Percentiles rank a stretch among this genome's conserved stretches.
These are phyloP conservation scores for Hypsizygus ulmarius DNA, from an alignment of 1,284 basidiomycete species.

Conservation along the genomic window DNA sequence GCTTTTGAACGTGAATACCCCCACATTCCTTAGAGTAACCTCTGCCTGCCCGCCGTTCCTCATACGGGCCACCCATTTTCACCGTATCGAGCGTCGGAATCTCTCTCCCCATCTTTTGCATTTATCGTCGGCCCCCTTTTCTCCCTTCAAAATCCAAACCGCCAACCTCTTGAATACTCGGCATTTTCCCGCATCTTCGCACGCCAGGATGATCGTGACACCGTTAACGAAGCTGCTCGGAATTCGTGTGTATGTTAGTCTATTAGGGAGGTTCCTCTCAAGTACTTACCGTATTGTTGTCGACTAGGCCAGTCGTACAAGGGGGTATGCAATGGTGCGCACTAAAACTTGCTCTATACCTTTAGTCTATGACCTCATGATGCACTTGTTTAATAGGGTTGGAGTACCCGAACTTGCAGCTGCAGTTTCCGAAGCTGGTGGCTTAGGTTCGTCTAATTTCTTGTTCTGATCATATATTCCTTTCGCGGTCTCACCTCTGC, in stretches of 20 bases:
- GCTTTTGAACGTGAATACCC: too few relatives aligned
- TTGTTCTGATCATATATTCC: neutral
- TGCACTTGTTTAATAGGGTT: constrained; percentile 50
- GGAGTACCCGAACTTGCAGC: constrained; percentile 72
- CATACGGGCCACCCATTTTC: too few relatives aligned
- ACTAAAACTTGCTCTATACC: neutral
- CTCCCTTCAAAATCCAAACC: neutral
- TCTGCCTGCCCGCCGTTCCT: too few relatives aligned
- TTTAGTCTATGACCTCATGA: neutral
- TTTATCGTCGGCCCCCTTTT: too few relatives aligned
- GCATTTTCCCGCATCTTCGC: constrained; percentile 2
- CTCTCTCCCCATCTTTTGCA: too few relatives aligned
- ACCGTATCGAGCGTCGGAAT: too few relatives aligned
- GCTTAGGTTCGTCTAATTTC: constrained; percentile 52
- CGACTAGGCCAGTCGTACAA: constrained; percentile 66
- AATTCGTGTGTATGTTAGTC: constrained; percentile 49
- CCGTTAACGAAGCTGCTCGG: constrained; percentile 51
- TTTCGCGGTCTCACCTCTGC: constrained; percentile 6
- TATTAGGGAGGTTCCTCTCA: neutral
- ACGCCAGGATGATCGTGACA: constrained; percentile 42
- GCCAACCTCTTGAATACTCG: neutral
- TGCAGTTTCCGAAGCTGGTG: constrained; percentile 86
- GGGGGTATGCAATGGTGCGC: constrained; percentile 85
- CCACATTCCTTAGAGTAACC: too few relatives aligned
- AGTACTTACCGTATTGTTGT: constrained; percentile 3